Percentiles rank a stretch among this genome's conserved stretches.
Evolutionary conservation across 345 rosid genomes (phyloP).

Genomic region (Kernera saxatilis): DNA sequence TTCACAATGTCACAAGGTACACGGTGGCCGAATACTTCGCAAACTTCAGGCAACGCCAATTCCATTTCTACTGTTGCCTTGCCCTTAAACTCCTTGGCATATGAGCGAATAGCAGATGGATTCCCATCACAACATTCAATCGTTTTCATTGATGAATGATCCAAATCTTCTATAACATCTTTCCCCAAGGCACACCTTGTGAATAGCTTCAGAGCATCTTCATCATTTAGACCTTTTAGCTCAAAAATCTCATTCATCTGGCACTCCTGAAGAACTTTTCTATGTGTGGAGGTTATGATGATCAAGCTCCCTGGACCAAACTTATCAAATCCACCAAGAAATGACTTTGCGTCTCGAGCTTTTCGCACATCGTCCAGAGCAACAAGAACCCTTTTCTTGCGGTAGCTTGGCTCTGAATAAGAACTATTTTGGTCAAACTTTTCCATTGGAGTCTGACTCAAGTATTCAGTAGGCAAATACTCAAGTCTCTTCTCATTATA

Average conservation of each 20-base stretch:
- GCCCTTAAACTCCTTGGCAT: not conserved
- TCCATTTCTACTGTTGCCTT: not conserved
- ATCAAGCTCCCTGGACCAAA: constrained; percentile 6
- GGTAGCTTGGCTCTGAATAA: not conserved
- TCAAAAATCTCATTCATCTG: not conserved
- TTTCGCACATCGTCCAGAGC: not conserved
- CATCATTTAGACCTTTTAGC: not conserved
- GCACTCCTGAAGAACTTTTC: not conserved
- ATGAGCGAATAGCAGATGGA: constrained; percentile 21
- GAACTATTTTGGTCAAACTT: not conserved
- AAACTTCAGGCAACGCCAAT: not conserved
- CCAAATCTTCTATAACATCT: not conserved
- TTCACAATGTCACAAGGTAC: not conserved
- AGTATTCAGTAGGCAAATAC: not conserved
- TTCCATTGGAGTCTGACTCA: not conserved
- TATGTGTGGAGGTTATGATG: not conserved
- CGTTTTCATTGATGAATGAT: not conserved
- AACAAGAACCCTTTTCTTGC: not conserved
- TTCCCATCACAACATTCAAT: not conserved
- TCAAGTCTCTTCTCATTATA: not conserved
- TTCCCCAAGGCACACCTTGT: not conserved
- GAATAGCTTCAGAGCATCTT: not conserved
- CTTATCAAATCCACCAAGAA: not conserved
- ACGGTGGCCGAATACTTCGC: not conserved
- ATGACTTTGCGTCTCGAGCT: not conserved